Conservation (phyloP, 1,284 basidiomycete genomes). For the Boletus sp. region DNA sequence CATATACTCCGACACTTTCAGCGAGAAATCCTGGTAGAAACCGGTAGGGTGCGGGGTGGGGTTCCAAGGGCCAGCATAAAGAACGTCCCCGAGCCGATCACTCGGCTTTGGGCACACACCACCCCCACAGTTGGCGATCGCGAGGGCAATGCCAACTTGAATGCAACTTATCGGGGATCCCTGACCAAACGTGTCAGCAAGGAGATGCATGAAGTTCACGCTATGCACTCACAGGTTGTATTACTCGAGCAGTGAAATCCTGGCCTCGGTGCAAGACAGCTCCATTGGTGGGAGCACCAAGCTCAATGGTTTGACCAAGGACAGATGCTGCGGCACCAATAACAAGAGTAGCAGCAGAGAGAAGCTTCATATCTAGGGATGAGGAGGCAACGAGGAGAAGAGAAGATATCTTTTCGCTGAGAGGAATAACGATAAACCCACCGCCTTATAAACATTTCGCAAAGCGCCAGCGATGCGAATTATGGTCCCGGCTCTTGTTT, state of each 20-base stretch:
- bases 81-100: constrained; percentile 28
- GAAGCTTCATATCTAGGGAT: constrained; percentile 25
- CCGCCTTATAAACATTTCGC: background rate
- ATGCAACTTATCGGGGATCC: constrained; percentile 24
- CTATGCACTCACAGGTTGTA: constrained; percentile 26
- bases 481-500: background rate
- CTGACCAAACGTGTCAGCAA: constrained; percentile 11
- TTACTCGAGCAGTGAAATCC: constrained; percentile 24
- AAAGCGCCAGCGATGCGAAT: background rate
- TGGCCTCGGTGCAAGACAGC: constrained; percentile 20
- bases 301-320: constrained; percentile 34
- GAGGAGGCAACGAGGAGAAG: background rate
- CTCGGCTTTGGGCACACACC: constrained; percentile 29
- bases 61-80: constrained; percentile 36
- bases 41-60: constrained; percentile 31
- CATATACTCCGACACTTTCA: constrained; percentile 19
- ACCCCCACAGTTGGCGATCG: constrained; percentile 25
- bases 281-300: constrained; percentile 30
- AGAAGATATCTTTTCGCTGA: background rate
- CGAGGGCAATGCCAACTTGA: constrained; percentile 39
- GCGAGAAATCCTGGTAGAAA: constrained; percentile 38
- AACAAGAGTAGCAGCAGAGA: constrained; percentile 14
- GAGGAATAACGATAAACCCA: background rate
- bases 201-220: background rate
- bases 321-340: constrained; percentile 10